Base-by-base conservation (phyloP, 2,329 filamentous ascomycete species). In the Periconia sp. region DNA sequence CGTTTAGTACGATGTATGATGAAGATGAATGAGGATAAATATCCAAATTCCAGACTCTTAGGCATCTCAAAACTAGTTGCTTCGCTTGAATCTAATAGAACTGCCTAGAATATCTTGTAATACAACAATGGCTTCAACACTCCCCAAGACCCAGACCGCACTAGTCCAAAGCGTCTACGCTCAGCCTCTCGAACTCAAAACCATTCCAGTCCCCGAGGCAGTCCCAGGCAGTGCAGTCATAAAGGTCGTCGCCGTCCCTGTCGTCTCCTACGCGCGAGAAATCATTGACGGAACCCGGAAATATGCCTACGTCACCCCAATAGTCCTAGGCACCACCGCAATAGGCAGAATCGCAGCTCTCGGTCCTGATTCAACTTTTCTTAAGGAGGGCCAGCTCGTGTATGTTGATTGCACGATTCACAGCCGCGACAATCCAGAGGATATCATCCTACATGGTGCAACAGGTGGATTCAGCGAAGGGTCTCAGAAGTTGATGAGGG, bases 221-320 rank as follows among this genome's bases (percentile, higher is more conserved):
- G 54, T 36, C 5, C 54, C 61, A 2, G 74, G 75, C 17, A 70
- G 58, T 15, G 73, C 68, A 7, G 43, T 77, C 6, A 59, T 78
- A 23, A 67, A 63, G 7, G 57, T 78, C 32, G 47, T 71, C 8
- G 60, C 61, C 0, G 63, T 70, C 3, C 52, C 52, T 2, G 57
- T 76, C 5, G 44, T 76, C 13, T 66, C 70, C 8, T 78, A 77
- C 54, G 52, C 57, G 11, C 50, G 63, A 26, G 69, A 73, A 5
- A 58, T 78, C 36, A 72, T 73, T 60, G 63, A 65, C 32, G 72
- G 72, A 13, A 56, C 48, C 3, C 68, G 68, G 8, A 43, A 36
- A 48, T 63, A 62, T 40, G 39, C 53, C 1, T 66, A 69, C 33
- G 65, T 68, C 1, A 59, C 54, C 0, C 73, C 72, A 1, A 36